A percentile compares a stretch with the other conserved stretches of the same genome.
phyloP scores from a whole-genome alignment of 495 filamentous ascomycete species.

The Cercophora newfieldiana region DNA sequence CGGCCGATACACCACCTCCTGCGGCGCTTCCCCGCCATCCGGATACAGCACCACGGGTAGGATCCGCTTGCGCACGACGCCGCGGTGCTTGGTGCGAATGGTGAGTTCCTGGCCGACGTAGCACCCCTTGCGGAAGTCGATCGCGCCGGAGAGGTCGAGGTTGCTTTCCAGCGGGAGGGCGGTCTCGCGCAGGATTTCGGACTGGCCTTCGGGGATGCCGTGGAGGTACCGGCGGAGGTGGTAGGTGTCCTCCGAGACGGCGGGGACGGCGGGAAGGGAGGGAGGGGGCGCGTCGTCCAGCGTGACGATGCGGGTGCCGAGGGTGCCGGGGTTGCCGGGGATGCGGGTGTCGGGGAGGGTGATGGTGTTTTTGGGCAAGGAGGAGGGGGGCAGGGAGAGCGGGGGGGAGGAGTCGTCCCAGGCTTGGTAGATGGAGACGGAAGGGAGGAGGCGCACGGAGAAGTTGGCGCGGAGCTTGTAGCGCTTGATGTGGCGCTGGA shows the following conservation, averaged over 20 bases:
- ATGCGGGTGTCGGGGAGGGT: slow-evolving; percentile 62
- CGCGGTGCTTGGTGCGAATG: slow-evolving; percentile 89
- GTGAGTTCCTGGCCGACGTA: slow-evolving; percentile 97
- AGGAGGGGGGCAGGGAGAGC: not conserved
- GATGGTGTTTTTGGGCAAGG: slow-evolving; percentile 24
- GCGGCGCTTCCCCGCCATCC: slow-evolving; percentile 33
- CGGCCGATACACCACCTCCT: slow-evolving; percentile 47
- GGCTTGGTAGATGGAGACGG: slow-evolving; percentile 61
- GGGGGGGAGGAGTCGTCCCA: slow-evolving; percentile 51
- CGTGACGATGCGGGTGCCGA: slow-evolving; percentile 63
- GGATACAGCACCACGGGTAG: slow-evolving; percentile 77
- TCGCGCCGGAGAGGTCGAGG: slow-evolving; percentile 75
- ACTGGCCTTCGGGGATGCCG: slow-evolving; percentile 82
- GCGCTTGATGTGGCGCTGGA: slow-evolving; percentile 72
- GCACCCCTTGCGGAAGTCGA: slow-evolving; percentile 95
- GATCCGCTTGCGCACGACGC: slow-evolving; percentile 89
- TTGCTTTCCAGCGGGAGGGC: slow-evolving; percentile 82
- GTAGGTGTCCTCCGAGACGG: slow-evolving; percentile 49
- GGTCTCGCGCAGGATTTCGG: slow-evolving; percentile 66
- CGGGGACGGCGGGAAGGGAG: slow-evolving; percentile 33
- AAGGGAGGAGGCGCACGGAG: slow-evolving; percentile 60
- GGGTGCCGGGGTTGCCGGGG: too few species aligned
- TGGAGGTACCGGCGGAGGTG: slow-evolving; percentile 69
- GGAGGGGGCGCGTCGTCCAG: slow-evolving; percentile 30
- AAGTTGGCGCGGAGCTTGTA: slow-evolving; percentile 85